Evolutionary conservation across 208 protist species (phyloP).

Genomic region (Sergeia podlipaevii): DNA sequence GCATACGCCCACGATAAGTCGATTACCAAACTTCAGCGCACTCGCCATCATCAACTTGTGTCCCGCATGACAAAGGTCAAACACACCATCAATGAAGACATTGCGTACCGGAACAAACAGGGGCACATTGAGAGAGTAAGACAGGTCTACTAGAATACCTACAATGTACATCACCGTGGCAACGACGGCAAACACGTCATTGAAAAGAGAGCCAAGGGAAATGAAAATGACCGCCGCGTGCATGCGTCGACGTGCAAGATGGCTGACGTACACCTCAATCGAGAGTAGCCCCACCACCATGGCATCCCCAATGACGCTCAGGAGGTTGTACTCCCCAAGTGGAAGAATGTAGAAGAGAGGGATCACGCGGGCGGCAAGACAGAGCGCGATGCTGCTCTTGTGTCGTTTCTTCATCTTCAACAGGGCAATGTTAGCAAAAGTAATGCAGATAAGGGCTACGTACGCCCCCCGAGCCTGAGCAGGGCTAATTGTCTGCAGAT

Average conservation of each 20-base stretch:
- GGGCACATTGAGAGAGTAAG: slow-evolving; percentile 82
- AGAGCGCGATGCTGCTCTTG: slow-evolving; percentile 65
- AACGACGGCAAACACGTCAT: slow-evolving; percentile 72
- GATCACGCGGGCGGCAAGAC: slow-evolving; percentile 55
- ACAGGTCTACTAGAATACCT: slow-evolving; percentile 84
- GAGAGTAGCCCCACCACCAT: slow-evolving; percentile 82
- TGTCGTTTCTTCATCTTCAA: slow-evolving; percentile 58
- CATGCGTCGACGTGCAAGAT: slow-evolving; percentile 77
- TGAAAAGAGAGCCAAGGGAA: slow-evolving; percentile 80
- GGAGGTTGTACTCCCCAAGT: slow-evolving; percentile 57
- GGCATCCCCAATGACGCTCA: slow-evolving; percentile 81
- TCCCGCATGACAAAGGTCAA: slow-evolving; percentile 91
- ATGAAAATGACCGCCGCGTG: slow-evolving; percentile 85
- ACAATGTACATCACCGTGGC: slow-evolving; percentile 72
- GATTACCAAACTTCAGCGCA: slow-evolving; percentile 82
- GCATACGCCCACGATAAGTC: slow-evolving; percentile 90
- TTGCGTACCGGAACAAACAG: slow-evolving; percentile 89
- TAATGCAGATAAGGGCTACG: slow-evolving; percentile 41
- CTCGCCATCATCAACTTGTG: slow-evolving; percentile 89
- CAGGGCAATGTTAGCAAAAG: slow-evolving; percentile 63
- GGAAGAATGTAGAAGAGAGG: slow-evolving; percentile 79
- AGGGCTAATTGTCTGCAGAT: slow-evolving; percentile 15
- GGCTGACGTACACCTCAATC: slow-evolving; percentile 84
- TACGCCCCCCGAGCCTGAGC: slow-evolving; percentile 28
- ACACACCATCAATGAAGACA: slow-evolving; percentile 92